A percentile compares a stretch with the other conserved stretches of the same genome.
These are phyloP conservation scores for Chytridiales sp. DNA, from an alignment of 371 early-diverging fungal species.

Conservation along the genomic window DNA sequence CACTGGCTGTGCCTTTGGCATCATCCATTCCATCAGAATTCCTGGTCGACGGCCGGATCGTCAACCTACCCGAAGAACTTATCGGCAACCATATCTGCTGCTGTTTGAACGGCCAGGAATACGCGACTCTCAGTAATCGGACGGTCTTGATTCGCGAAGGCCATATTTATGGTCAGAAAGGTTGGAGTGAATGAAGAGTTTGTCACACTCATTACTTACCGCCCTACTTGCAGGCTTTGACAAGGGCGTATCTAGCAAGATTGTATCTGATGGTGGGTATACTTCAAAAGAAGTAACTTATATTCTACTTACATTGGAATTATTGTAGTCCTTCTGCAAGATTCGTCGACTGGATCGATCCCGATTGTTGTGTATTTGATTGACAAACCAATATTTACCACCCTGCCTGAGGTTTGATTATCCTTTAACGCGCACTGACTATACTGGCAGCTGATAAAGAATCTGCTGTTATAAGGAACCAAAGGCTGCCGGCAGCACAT, in stretches of 20 bases:
- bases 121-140: constrained; percentile 13
- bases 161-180: constrained; percentile 7
- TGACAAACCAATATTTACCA: constrained; percentile 18
- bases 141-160: constrained; percentile 1
- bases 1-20: constrained; percentile 1
- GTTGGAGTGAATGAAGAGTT: constrained; percentile 4
- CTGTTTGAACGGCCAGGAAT: no score
- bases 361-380: constrained; percentile 10
- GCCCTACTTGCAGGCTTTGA: constrained; percentile 1
- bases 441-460: constrained; percentile 10
- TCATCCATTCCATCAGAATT: constrained; percentile 4
- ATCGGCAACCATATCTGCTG: no score
- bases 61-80: no score
- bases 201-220: background rate
- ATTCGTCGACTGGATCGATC: background rate
- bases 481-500: constrained; percentile 11
- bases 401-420: background rate
- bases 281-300: background rate
- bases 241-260: background rate
- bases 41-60: no score
- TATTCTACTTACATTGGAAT: background rate
- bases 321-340: background rate
- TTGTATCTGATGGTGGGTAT: constrained; percentile 8
- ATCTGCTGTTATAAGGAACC: constrained; percentile 12
- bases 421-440: background rate